phyloP scores from a whole-genome alignment of 2,329 filamentous ascomycete genomes.

The Fusarium fujikuroi region DNA sequence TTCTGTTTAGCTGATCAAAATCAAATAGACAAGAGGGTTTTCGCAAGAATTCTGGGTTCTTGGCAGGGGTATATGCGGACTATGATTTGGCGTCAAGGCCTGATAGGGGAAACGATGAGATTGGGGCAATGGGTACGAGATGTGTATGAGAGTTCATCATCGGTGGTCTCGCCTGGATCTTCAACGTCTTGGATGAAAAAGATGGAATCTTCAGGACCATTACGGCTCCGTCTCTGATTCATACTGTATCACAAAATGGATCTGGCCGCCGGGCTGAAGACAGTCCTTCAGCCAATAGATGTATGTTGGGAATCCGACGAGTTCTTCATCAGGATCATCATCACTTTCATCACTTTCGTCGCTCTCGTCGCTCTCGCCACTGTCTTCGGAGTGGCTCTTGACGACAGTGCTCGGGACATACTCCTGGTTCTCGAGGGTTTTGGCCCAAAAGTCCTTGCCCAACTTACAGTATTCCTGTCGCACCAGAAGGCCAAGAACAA shows the following conservation, averaged over 20 bases:
- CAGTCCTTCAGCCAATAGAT: conserved; percentile 13
- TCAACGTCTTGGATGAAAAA: not conserved
- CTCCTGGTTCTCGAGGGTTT: not conserved
- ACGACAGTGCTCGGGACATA: not conserved
- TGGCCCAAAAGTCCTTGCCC: not conserved
- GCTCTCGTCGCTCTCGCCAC: not conserved
- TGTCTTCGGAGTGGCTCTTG: not conserved
- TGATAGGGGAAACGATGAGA: not conserved
- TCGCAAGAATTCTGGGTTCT: not conserved
- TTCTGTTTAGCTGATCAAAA: not conserved
- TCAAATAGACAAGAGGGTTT: not conserved
- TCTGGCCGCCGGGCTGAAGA: conserved; percentile 18
- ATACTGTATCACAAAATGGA: conserved; percentile 8
- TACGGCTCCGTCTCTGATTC: not conserved
- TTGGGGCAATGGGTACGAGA: not conserved
- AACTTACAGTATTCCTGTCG: not conserved
- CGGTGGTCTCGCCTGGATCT: too few relatives aligned
- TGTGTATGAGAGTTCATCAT: not conserved
- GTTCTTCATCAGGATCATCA: not conserved
- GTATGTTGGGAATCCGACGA: not conserved
- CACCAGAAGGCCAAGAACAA: conserved; percentile 4
- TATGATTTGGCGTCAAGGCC: not conserved
- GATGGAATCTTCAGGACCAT: not conserved
- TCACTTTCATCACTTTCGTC: not conserved
- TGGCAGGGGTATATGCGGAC: not conserved